Evolutionary conservation across 1,139 yeast genomes (phyloP), one percentile per base, ranked within the genome.

Genomic region (Pneumocystis oryctolagi): DNA sequence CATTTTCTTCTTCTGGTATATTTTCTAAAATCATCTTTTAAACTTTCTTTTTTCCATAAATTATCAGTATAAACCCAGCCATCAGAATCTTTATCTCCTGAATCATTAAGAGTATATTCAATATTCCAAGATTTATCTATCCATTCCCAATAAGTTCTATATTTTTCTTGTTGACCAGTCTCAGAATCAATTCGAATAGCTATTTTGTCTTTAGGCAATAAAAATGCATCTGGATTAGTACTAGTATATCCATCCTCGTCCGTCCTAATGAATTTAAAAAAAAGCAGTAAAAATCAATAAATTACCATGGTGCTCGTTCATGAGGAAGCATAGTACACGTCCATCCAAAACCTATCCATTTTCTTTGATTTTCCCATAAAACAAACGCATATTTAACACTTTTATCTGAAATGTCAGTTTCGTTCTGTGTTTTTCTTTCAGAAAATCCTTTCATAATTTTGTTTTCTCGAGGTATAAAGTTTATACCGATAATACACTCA

Each of bases 331-430:
- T 78, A 71, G 89, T 89, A 8, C 94, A 79, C 0, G 98, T 90
- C 98, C 98, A 92, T 14, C 98, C 98, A 70, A 92, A 88, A 12
- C 97, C 98, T 60, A 92, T 78, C 98, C 98, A 92, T 70, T 95
- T 84, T 71, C 98, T 83, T 75, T 92, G 98, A 73, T 92, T 92
- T 73, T 92, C 98, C 74, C 84, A 89, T n/a, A 92, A 79, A 2
- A 89, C 96, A 73, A 88, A 92, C 5, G 97, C 89, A 73, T 90
- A 92, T 66, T 90, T 77, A 32, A 87, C 90, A 3, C 95, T 88
- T 35, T 28, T 31, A 34, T 58, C 28, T 8, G 32, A 34, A 28
- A 42, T 25, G 25, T 5, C 62, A 14, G 28, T 20, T 18, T 47
- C 58, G 12, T 32, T 32, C 25, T 20, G 58, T 20, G 56, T 34